Evolutionary conservation across 768 basidiomycete species (phyloP).

Genomic region (Strobilomyces confusus): DNA sequence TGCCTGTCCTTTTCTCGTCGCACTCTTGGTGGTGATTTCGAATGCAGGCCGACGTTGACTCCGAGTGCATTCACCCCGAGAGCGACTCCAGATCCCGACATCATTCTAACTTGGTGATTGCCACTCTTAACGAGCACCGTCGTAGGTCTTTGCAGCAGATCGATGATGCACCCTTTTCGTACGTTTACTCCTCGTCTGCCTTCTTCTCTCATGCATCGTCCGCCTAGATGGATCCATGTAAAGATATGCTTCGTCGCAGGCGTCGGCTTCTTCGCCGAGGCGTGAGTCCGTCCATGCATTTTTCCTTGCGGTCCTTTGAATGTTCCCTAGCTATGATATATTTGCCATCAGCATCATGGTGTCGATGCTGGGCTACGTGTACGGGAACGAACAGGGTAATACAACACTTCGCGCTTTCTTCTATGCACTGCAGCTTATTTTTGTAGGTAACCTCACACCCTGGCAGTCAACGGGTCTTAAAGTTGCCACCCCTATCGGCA

Average conservation of each 20-base stretch:
- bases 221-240: slow-evolving; percentile 70
- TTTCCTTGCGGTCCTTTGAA: not conserved
- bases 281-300: slow-evolving; percentile 37
- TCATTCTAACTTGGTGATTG: slow-evolving; percentile 4
- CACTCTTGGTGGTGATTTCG: slow-evolving; percentile 3
- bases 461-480: slow-evolving; percentile 77
- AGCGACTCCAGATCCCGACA: not conserved
- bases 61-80: not conserved
- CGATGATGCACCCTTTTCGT: slow-evolving; percentile 84
- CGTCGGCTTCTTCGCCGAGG: slow-evolving; percentile 88
- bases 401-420: not conserved
- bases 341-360: slow-evolving; percentile 87
- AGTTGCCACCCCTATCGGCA: slow-evolving; percentile 72
- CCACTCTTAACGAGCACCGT: slow-evolving; percentile 61
- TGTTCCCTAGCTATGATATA: slow-evolving; percentile 56
- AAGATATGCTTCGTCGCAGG: slow-evolving; percentile 68
- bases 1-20: not conserved
- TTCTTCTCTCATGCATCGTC: not conserved
- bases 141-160: slow-evolving; percentile 76
- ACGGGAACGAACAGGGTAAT: slow-evolving; percentile 37
- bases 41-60: slow-evolving; percentile 9
- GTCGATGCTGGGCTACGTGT: slow-evolving; percentile 82
- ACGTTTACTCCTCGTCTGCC: slow-evolving; percentile 25
- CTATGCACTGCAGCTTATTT: not conserved
- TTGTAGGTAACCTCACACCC: slow-evolving; percentile 32